These are phyloP conservation scores for Ascosphaera acerosa DNA, from an alignment of 2,329 filamentous ascomycete species.

Conservation along the genomic window DNA sequence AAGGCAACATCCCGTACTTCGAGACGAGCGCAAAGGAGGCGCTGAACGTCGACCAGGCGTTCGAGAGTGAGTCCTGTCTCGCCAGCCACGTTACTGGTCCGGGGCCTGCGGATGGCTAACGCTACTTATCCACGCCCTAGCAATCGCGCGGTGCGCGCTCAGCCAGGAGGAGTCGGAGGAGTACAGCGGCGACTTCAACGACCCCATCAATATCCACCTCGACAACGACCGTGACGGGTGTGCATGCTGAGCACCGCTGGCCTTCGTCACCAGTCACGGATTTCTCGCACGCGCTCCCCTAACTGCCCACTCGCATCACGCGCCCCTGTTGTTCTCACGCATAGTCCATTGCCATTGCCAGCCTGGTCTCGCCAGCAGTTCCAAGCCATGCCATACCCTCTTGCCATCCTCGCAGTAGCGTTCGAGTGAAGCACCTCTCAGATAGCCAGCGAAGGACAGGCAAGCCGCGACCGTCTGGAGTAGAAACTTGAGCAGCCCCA, in stretches of 20 bases:
- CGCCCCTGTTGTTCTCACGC: background rate
- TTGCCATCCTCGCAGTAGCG: too few relatives aligned
- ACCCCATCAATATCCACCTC: conserved; percentile 94
- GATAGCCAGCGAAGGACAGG: background rate
- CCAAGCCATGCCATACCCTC: too few relatives aligned
- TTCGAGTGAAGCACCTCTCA: too few relatives aligned
- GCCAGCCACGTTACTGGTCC: too few relatives aligned
- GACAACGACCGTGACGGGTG: conserved; percentile 85
- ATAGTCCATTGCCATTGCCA: conserved; percentile 3
- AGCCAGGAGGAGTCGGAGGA: conserved; percentile 95
- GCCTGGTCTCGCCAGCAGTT: conserved; percentile 7
- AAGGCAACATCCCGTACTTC: conserved; percentile 92
- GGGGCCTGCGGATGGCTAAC: too few relatives aligned
- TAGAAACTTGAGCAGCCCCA: conserved; percentile 72
- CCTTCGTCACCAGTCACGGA: conserved; percentile 6
- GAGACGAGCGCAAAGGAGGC: conserved; percentile 96
- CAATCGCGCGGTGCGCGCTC: conserved; percentile 86
- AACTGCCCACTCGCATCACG: conserved; percentile 1
- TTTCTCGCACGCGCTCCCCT: conserved; percentile 5
- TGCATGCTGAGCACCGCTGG: conserved; percentile 40
- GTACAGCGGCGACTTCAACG: conserved; percentile 90
- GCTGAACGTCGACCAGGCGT: conserved; percentile 92
- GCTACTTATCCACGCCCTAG: too few relatives aligned
- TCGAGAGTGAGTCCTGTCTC: too few relatives aligned
- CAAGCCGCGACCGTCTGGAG: conserved; percentile 2